phyloP scores from a whole-genome alignment of 345 rosid genomes.

The Syzygium aromaticum region DNA sequence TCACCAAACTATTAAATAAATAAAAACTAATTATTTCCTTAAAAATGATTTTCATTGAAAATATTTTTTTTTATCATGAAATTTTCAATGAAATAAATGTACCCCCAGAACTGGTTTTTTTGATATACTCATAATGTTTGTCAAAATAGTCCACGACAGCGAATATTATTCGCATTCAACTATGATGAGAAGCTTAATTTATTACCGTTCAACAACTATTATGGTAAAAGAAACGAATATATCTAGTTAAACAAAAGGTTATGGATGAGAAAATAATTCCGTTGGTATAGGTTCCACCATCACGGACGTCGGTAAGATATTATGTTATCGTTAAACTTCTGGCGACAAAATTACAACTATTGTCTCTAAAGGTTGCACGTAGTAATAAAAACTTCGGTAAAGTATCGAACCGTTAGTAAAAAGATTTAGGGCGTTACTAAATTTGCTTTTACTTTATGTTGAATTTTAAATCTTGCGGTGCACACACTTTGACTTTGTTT shows the following conservation, averaged over 20 bases:
- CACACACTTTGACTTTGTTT: neutral
- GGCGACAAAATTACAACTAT: neutral
- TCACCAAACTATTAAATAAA: neutral
- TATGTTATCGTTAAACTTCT: neutral
- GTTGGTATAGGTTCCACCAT: rapidly evolving
- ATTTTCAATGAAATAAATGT: rapidly evolving
- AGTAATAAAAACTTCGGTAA: neutral
- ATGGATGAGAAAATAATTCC: neutral
- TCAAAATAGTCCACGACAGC: no score
- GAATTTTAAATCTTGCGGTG: neutral
- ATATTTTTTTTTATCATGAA: no score
- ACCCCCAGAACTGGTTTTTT: neutral
- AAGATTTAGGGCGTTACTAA: neutral
- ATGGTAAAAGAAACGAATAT: neutral
- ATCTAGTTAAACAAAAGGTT: neutral
- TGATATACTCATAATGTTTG: neutral
- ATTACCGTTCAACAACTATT: neutral
- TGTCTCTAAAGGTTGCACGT: neutral
- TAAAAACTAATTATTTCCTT: neutral
- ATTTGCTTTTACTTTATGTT: neutral
- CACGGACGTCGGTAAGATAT: rapidly evolving
- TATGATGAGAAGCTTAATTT: neutral
- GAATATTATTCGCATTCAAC: neutral
- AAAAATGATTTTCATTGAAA: no score
- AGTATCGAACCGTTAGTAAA: neutral